Evolutionary conservation across 306 rosid genomes (phyloP), one percentile per base, ranked within the genome.

Genomic region (Ammopiptanthus mongolicus): DNA sequence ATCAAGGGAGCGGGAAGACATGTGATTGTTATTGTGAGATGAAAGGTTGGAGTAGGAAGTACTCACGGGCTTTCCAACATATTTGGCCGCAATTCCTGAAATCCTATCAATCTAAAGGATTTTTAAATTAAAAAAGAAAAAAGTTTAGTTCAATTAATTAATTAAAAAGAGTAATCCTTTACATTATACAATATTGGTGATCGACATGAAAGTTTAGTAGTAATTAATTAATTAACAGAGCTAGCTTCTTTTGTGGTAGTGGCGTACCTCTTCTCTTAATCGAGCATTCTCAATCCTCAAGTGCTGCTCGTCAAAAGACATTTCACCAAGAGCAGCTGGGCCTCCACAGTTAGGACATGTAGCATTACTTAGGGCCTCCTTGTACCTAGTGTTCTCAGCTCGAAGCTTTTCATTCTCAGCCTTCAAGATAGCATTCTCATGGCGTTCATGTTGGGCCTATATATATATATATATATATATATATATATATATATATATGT

Each of bases 291-390:
- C 99, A 39, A 95, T 84, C 80, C 96, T 81, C 25, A 95, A 78
- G 73, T 92, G 97, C 19, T 92, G 97, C 48, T 92, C 97, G 44
- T 95, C 99, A 39, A 87, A 86, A 4, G 97, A 95, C 96, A 95
- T 95, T 83, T 91, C 96, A 2, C 91, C 97, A 18, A 87, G 79
- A 11, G 91, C 83, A 55, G 97, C 87, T 0, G 90, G 90, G 36
- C 91, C 93, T 61, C 99, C 97, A 52, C 99, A 95, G 62, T 81
- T 85, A 21, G 95, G 91, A 73, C 99, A 95, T 29, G 93, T 37
- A 2, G 97, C 90, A 62, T 87, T 91, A 11, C 87, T 21, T 1
- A 92, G 83, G 71, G 97, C 97, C 72, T 88, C 96, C 78, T 88
- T 90, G 82, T 86, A 90, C 80, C 97, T 86, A 33, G 63, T 81